phyloP scores from a whole-genome alignment of 495 filamentous ascomycete species.

The Rhypophila decipiens region DNA sequence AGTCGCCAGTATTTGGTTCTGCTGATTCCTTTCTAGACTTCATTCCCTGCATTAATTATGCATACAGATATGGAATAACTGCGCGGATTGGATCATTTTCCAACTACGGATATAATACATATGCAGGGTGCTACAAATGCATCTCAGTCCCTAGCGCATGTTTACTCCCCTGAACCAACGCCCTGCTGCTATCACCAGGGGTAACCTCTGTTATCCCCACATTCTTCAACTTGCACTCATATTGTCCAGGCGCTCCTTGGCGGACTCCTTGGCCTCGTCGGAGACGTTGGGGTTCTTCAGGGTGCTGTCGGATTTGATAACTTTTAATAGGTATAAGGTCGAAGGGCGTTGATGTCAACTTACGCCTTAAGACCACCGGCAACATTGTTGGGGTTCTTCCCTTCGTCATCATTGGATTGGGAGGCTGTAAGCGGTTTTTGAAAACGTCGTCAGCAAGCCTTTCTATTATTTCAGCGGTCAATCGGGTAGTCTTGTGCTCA shows the following conservation, averaged over 20 bases:
- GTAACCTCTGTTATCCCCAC: no score
- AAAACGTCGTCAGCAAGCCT: background rate
- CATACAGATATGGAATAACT: no score
- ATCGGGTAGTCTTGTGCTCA: no score
- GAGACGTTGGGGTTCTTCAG: conserved; percentile 39
- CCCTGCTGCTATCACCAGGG: no score
- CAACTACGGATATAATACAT: no score
- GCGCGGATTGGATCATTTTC: no score
- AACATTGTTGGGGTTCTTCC: conserved; percentile 40
- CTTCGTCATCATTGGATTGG: conserved; percentile 15
- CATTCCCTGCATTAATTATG: no score
- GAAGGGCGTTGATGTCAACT: conserved; percentile 9
- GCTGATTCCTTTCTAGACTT: no score
- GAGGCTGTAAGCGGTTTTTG: conserved; percentile 12
- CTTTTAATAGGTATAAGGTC: background rate
- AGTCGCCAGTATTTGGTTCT: no score
- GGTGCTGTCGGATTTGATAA: conserved; percentile 18
- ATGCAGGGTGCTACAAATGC: no score
- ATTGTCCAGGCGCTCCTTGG: conserved; percentile 33
- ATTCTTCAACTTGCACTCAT: conserved; percentile 16
- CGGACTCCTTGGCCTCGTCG: conserved; percentile 35
- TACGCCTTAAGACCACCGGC: conserved; percentile 39
- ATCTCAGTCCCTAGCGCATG: no score
- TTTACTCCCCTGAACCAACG: no score
- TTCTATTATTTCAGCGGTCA: background rate